A percentile compares a stretch with the other conserved stretches of the same genome.
These are phyloP conservation scores for Botryotinia narcissicola DNA, from an alignment of 2,329 filamentous ascomycete genomes.

Conservation along the genomic window DNA sequence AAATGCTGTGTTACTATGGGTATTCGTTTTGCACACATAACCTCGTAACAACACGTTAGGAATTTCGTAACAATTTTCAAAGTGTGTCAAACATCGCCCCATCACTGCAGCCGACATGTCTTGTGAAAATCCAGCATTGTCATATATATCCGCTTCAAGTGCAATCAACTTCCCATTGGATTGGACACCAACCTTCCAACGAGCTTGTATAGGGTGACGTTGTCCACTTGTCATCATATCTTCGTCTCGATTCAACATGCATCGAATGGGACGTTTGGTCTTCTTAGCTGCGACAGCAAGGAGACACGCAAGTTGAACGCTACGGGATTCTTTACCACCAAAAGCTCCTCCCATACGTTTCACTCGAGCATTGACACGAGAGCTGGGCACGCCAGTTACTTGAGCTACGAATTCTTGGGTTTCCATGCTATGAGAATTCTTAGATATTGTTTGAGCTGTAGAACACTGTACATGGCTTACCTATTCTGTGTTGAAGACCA, in stretches of 20 bases:
- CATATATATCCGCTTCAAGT: constrained; percentile 82
- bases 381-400: constrained; percentile 76
- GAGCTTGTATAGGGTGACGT: constrained; percentile 82
- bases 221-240: constrained; percentile 90
- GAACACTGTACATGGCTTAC: constrained; percentile 17
- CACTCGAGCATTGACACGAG: constrained; percentile 86
- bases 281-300: constrained; percentile 85
- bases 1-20: constrained; percentile 79
- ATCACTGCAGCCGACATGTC: constrained; percentile 67
- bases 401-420: constrained; percentile 85
- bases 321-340: constrained; percentile 88
- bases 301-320: constrained; percentile 77
- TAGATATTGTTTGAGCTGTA: neutral
- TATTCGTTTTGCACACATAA: constrained; percentile 88
- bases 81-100: constrained; percentile 78
- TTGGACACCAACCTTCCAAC: constrained; percentile 90
- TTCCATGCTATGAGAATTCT: constrained; percentile 54
- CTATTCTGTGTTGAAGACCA: constrained; percentile 92
- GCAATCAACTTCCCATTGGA: constrained; percentile 87
- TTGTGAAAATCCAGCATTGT: constrained; percentile 80
- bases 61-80: constrained; percentile 84
- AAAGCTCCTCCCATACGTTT: constrained; percentile 93
- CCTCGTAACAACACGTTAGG: constrained; percentile 82
- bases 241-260: constrained; percentile 93
- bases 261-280: constrained; percentile 74